phyloP scores from a whole-genome alignment of 1,284 basidiomycete species.

The Ganoderma resinaceum region DNA sequence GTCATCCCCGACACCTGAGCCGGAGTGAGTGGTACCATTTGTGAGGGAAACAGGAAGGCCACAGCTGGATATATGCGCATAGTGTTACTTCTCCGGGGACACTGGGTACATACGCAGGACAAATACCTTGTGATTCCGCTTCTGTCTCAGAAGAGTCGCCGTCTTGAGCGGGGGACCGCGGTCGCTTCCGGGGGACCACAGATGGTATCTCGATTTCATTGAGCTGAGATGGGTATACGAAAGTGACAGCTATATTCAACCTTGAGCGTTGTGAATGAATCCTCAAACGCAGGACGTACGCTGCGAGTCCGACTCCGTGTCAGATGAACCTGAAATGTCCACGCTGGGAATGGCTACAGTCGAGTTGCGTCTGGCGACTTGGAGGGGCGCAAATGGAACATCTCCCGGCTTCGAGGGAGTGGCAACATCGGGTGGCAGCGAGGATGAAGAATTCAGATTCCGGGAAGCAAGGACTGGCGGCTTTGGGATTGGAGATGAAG shows the following conservation, averaged over 20 bases:
- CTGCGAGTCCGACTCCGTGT: constrained; percentile 29
- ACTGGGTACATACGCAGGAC: background rate
- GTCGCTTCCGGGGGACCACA: constrained; percentile 19
- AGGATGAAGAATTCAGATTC: constrained; percentile 31
- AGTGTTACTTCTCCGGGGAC: background rate
- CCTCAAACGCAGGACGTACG: constrained; percentile 8
- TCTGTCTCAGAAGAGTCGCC: constrained; percentile 34
- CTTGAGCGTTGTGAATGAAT: background rate
- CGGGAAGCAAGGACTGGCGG: constrained; percentile 13
- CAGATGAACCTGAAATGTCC: constrained; percentile 18
- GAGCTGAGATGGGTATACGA: constrained; percentile 20
- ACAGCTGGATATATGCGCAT: constrained; percentile 11
- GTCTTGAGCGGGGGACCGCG: constrained; percentile 9
- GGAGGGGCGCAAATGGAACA: background rate
- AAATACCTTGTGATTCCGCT: constrained; percentile 32
- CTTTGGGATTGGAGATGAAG: constrained; percentile 36
- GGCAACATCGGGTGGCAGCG: constrained; percentile 16
- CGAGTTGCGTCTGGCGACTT: background rate
- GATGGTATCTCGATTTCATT: constrained; percentile 8
- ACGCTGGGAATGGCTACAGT: constrained; percentile 7
- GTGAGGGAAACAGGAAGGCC: constrained; percentile 22
- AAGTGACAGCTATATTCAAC: constrained; percentile 13
- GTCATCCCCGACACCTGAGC: constrained; percentile 14
- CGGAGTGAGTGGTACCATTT: constrained; percentile 19
- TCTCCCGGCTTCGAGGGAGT: constrained; percentile 9